Evolutionary conservation across 2,329 filamentous ascomycete genomes (phyloP).

Genomic region (Fusarium subglutinans): DNA sequence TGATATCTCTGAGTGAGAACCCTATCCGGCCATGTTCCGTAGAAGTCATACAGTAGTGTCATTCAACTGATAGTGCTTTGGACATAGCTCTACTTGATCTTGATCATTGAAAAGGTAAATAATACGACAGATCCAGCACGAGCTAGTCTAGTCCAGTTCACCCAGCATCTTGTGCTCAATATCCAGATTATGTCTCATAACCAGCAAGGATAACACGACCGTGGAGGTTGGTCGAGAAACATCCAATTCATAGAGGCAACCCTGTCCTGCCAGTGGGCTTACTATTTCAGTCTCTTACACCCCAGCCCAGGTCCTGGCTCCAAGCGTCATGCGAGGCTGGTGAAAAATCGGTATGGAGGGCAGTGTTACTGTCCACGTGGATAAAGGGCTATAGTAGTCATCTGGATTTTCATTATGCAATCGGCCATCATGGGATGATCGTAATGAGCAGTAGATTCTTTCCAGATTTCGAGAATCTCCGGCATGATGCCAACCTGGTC

Average conservation of each 20-base stretch:
- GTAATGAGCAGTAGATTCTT: slow-evolving; percentile 18
- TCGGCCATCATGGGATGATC: neutral
- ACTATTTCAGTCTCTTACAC: neutral
- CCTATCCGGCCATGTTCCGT: neutral
- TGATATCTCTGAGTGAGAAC: neutral
- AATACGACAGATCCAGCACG: neutral
- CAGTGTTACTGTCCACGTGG: neutral
- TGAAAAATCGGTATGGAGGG: neutral
- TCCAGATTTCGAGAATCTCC: slow-evolving; percentile 13
- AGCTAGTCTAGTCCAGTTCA: neutral
- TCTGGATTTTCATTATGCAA: neutral
- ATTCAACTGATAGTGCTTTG: neutral
- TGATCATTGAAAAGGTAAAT: neutral
- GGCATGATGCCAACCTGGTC: neutral
- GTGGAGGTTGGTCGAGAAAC: neutral
- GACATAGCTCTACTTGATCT: neutral
- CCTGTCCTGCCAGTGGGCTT: neutral
- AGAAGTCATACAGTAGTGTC: neutral
- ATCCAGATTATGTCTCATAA: neutral
- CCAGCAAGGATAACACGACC: neutral
- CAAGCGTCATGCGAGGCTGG: neutral
- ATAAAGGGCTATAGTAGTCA: neutral
- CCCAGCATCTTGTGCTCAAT: neutral
- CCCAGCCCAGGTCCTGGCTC: neutral
- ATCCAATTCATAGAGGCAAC: neutral